Conservation (phyloP, 2,329 filamentous ascomycete species). For the Chalaropsis thielavioides region DNA sequence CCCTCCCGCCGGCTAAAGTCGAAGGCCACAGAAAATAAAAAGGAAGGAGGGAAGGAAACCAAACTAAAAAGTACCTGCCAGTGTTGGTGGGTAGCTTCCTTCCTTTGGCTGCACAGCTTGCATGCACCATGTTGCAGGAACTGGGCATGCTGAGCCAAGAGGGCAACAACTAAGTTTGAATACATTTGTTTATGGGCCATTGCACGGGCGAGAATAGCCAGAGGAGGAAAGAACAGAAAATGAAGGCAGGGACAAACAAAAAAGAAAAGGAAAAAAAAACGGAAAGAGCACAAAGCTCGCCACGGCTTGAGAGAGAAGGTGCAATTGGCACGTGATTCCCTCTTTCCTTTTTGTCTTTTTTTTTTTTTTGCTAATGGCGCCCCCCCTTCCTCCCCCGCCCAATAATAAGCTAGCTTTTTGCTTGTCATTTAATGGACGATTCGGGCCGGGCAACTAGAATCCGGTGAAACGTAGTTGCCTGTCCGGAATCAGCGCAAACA, state of each 20-base stretch:
- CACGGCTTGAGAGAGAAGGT: neutral
- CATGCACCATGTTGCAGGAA: neutral
- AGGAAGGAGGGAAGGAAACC: neutral
- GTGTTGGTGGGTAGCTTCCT: neutral
- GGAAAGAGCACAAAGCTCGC: neutral
- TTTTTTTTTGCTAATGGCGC: neutral
- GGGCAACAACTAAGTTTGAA: neutral
- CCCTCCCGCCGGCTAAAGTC: neutral
- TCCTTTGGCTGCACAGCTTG: neutral
- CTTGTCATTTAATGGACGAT: neutral
- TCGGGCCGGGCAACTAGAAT: neutral
- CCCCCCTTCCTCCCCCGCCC: neutral
- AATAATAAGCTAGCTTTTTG: neutral
- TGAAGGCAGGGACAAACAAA: neutral
- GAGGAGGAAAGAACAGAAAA: neutral
- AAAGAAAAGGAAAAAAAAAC: neutral
- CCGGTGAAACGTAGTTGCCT: neutral
- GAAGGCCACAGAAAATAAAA: neutral
- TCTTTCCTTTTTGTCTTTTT: neutral
- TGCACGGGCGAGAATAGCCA: neutral
- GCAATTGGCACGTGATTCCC: neutral
- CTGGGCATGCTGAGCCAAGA: neutral
- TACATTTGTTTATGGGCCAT: neutral
- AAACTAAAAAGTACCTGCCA: neutral
- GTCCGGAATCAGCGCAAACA: neutral